Evolutionary conservation across 2,329 filamentous ascomycete genomes (phyloP), one percentile per base, ranked within the genome.

Genomic region (Metarhizium robertsii): DNA sequence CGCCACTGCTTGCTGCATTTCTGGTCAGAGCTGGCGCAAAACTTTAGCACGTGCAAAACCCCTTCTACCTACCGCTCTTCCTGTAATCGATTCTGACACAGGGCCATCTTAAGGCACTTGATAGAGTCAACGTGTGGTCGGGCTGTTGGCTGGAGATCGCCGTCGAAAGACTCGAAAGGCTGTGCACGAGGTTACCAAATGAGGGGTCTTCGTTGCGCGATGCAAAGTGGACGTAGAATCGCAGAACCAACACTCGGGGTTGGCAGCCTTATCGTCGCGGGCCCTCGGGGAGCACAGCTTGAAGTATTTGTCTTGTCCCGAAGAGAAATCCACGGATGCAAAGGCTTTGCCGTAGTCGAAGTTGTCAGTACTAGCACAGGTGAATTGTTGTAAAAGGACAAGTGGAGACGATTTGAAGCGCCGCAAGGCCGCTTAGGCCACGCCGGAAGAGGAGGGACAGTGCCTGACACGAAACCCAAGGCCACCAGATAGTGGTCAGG

Each of bases 1-100:
- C 94, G 86, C 94, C 94, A 99, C 75, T 96, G 90, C 75, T 96
- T 97, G 60, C 92, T 96, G 64, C 32, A 38, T 45, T 53, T 46
- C 50, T 64, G 51, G 67, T 69, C 57, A 59, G 59, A 36, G 55
- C 53, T 14, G 11, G 42, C 20, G 45, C 55, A n/a, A 25, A 34
- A 34, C 49, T 20, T 45, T 34, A 30, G 36, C 4, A 29, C 18
- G 25, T 13, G 8, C 30, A 38, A 13, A 38, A 16, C 49, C 7
- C 4, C 50, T 16, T 47, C 36, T 32, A 72, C 81, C 61, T 79
- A 92, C 89, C 90, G 79, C 77, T 96, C 91, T 73, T 95, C 91
- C 61, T 90, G 87, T 43, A 96, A 79, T 58, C 92, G 83, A 68
- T 95, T 95, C 67, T 88, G 84, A 69, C 91, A 96, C 53, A 97